Evolutionary conservation across 2,329 filamentous ascomycete species (phyloP), one percentile per base, ranked within the genome.

Genomic region (Aspergillus aculeatinus): DNA sequence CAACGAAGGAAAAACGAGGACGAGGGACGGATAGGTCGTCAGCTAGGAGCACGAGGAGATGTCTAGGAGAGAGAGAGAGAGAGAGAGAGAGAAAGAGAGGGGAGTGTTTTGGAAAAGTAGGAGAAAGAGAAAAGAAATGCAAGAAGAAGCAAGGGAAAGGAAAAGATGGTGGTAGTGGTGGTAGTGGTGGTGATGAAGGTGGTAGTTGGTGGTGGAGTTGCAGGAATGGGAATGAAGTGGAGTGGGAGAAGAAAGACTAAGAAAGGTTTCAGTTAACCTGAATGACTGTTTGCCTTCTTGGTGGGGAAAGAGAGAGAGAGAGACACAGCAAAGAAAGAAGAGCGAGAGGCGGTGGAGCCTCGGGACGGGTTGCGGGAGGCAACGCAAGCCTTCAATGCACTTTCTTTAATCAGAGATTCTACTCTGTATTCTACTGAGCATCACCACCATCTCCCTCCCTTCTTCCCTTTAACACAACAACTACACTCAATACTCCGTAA

Each of bases 361-460:
- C 39, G 16, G 68, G 66, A 61, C 63, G 60, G 61, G 73, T 75
- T 76, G 73, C 71, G 69, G 72, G 67, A 70, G 72, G 73, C 72
- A 75, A 76, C 73, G 57, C 57, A 50, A 55, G 57, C 64, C 61
- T 54, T 55, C 35, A 57, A 57, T 59, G 61, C 61, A 63, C 31
- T 57, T 56, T 19, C 27, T 16, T 16, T 25, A 2, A 29, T 7
- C 27, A 29, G 27, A 10, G 7, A 29, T 10, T 29, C 7, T 29
- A n/a, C n/a, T n/a, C n/a, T n/a, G n/a, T n/a, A 9, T 29, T 9
- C 27, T 29, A 29, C 9, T 21, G 21, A 21, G 21, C 25, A 31
- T 21, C 10, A 49, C 47, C 12, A 49, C 27, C 12, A 10, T 60
- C 49, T 31, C 25, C 54, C 42, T 25, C 52, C 47, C 47, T 47